phyloP scores from a whole-genome alignment of 345 rosid species.

The Pistacia vera region DNA sequence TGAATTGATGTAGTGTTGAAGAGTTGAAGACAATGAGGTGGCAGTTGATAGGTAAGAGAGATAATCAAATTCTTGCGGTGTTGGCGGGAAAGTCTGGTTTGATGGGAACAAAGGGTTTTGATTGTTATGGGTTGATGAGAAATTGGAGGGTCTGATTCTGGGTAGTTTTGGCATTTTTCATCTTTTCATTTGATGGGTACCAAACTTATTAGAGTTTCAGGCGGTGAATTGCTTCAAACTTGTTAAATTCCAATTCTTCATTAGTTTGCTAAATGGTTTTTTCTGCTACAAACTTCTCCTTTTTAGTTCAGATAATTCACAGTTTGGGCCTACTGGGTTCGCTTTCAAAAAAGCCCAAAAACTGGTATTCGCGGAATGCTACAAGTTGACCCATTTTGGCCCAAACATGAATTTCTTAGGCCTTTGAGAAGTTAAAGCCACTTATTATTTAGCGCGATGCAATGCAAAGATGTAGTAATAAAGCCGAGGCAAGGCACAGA shows the following conservation, averaged over 20 bases:
- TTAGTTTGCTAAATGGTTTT: no score
- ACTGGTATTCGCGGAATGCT: no score
- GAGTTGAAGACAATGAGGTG: constrained; percentile 45
- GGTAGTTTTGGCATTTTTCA: constrained; percentile 27
- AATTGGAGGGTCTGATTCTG: constrained; percentile 17
- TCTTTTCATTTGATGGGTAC: constrained; percentile 17
- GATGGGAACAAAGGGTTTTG: neutral
- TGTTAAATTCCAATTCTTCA: neutral
- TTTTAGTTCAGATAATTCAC: neutral
- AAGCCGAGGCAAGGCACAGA: neutral
- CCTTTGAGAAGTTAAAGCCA: neutral
- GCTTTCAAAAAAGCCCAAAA: neutral
- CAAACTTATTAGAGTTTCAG: neutral
- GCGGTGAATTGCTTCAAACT: neutral
- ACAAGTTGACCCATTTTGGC: neutral
- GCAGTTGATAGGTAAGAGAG: constrained; percentile 26
- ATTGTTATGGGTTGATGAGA: constrained; percentile 8
- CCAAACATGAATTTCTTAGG: neutral
- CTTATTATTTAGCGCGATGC: neutral
- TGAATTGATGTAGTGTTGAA: constrained; percentile 72
- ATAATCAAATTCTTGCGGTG: neutral
- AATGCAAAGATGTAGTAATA: no score
- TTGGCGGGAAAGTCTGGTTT: constrained; percentile 19
- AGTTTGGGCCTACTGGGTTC: no score
- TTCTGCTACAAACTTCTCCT: no score